Percentiles rank a stretch among this genome's conserved stretches.
phyloP scores from a whole-genome alignment of 1,284 basidiomycete species.

The Mycena citricolor region DNA sequence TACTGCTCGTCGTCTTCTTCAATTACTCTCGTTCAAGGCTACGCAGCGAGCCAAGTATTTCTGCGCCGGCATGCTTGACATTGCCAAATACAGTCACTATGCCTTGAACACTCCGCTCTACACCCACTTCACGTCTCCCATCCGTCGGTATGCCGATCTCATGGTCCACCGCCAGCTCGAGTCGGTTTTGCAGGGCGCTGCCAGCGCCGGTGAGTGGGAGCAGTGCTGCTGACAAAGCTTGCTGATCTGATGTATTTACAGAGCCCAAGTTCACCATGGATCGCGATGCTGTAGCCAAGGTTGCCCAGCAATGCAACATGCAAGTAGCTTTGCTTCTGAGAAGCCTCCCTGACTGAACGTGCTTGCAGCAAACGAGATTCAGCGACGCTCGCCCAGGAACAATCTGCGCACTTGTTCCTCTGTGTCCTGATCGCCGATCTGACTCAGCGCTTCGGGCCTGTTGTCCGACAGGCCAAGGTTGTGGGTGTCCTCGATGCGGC shows the following conservation, averaged over 20 bases:
- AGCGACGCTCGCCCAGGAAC: slow-evolving; percentile 90
- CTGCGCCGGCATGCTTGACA: slow-evolving; percentile 98
- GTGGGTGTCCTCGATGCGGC: slow-evolving; percentile 93
- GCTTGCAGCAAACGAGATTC: slow-evolving; percentile 80
- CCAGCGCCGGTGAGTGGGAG: slow-evolving; percentile 33
- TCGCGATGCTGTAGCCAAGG: slow-evolving; percentile 94
- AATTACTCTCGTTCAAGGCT: slow-evolving; percentile 84
- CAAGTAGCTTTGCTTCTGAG: slow-evolving; percentile 36
- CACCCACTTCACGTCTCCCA: slow-evolving; percentile 96
- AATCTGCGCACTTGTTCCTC: slow-evolving; percentile 93
- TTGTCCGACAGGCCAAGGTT: slow-evolving; percentile 90
- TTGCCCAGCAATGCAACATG: slow-evolving; percentile 98
- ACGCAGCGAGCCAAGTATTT: slow-evolving; percentile 96
- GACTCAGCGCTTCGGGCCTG: slow-evolving; percentile 92
- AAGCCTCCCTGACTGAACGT: slow-evolving; percentile 12
- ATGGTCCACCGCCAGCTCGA: slow-evolving; percentile 97
- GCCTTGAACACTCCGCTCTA: slow-evolving; percentile 90
- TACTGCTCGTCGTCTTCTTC: slow-evolving; percentile 70
- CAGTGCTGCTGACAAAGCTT: too few relatives aligned
- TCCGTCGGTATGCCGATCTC: slow-evolving; percentile 92
- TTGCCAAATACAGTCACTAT: slow-evolving; percentile 96
- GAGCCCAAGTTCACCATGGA: slow-evolving; percentile 96
- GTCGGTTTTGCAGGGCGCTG: slow-evolving; percentile 74
- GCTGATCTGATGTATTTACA: too few relatives aligned
- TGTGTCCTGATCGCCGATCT: slow-evolving; percentile 93